A percentile compares a stretch with the other conserved stretches of the same genome.
Conservation (phyloP, 805 yeast species). For the Priceomyces medius region DNA sequence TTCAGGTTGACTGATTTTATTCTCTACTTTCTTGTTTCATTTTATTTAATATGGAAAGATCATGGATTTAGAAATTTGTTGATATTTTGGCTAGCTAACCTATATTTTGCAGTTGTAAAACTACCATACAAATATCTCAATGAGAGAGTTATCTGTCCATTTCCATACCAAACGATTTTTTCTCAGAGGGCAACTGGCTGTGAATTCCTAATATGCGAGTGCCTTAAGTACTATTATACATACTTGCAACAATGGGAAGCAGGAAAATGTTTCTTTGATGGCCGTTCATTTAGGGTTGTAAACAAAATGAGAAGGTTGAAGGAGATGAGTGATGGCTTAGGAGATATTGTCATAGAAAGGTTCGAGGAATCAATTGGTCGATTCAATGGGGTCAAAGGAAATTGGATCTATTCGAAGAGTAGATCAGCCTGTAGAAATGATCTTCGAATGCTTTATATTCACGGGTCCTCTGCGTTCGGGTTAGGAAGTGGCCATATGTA, state of each 20-base stretch:
- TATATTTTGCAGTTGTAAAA: constrained; percentile 14
- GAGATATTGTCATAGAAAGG: constrained; percentile 17
- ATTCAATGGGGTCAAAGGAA: constrained; percentile 22
- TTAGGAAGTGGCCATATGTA: constrained; percentile 41
- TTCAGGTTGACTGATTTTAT: constrained; percentile 20
- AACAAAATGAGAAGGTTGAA: constrained; percentile 26
- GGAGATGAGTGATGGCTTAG: constrained; percentile 34
- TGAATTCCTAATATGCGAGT: constrained; percentile 11
- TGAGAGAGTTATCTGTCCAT: constrained; percentile 10
- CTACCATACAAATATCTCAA: constrained; percentile 8
- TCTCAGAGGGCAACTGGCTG: constrained; percentile 20
- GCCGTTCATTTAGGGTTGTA: constrained; percentile 28
- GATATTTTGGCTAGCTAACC: constrained; percentile 14
- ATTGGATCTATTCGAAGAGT: constrained; percentile 30
- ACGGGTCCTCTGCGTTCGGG: constrained; percentile 34
- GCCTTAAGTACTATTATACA: constrained; percentile 8
- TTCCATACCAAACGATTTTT: constrained; percentile 19
- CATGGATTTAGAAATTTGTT: constrained; percentile 17
- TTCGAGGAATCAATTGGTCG: neutral
- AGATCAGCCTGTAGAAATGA: constrained; percentile 30
- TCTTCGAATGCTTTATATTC: constrained; percentile 43
- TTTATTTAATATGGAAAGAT: constrained; percentile 21
- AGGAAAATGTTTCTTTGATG: constrained; percentile 9
- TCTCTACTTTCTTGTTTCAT: constrained; percentile 18
- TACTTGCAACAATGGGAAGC: neutral